Conservation (phyloP, 306 rosid genomes). For the Echinosophora koreensis region DNA sequence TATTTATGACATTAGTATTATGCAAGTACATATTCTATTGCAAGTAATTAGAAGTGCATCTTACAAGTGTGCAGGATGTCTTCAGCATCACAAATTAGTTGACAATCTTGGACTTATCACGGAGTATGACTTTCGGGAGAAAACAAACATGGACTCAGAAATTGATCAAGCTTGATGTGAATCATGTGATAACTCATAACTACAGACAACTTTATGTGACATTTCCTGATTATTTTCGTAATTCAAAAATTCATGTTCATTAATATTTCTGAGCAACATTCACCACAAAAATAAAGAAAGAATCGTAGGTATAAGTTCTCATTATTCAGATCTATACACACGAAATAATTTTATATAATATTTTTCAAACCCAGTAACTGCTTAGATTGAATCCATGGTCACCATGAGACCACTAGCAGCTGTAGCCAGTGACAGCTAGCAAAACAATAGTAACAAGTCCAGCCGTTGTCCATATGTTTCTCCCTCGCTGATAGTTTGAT, state of each 20-base stretch:
- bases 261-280: slow-evolving; percentile 40
- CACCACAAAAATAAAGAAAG: slow-evolving; percentile 17
- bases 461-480: slow-evolving; percentile 54
- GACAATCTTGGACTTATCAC: slow-evolving; percentile 84
- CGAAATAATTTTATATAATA: slow-evolving; percentile 39
- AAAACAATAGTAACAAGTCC: slow-evolving; percentile 65
- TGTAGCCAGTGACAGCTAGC: slow-evolving; percentile 59
- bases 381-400: slow-evolving; percentile 47
- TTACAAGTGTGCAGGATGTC: slow-evolving; percentile 87
- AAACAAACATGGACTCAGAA: slow-evolving; percentile 51
- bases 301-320: slow-evolving; percentile 30
- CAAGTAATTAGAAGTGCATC: slow-evolving; percentile 47
- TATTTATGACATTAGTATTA: background rate
- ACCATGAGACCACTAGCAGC: slow-evolving; percentile 47
- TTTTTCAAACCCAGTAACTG: slow-evolving; percentile 42
- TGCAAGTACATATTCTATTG: slow-evolving; percentile 24
- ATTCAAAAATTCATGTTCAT: slow-evolving; percentile 50
- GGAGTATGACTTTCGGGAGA: slow-evolving; percentile 76
- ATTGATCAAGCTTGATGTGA: slow-evolving; percentile 58
- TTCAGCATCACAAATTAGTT: slow-evolving; percentile 75
- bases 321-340: slow-evolving; percentile 51
- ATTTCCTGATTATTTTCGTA: slow-evolving; percentile 41
- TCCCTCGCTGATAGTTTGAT: slow-evolving; percentile 55
- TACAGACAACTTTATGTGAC: slow-evolving; percentile 27
- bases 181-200: background rate